phyloP scores from a whole-genome alignment of 2,329 filamentous ascomycete species.

The Xylaria sp. region DNA sequence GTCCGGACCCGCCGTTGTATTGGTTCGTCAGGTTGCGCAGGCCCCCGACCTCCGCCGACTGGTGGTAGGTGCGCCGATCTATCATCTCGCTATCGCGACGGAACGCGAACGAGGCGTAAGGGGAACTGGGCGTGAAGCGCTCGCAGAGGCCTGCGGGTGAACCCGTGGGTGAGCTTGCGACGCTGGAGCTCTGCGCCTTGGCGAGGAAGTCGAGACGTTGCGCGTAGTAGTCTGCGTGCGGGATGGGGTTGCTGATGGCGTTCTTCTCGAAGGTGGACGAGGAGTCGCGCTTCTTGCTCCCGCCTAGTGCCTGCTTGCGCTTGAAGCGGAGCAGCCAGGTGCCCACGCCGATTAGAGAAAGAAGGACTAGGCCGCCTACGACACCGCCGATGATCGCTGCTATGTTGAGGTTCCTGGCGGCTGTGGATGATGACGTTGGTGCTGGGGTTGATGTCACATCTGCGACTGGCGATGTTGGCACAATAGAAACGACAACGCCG shows the following conservation, averaged over 20 bases:
- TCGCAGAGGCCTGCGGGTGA: not conserved
- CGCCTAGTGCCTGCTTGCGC: conserved; percentile 17
- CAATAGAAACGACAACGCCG: not conserved
- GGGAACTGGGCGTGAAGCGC: conserved; percentile 24
- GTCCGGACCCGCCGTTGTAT: conserved; percentile 5
- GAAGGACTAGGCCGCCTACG: conserved; percentile 24
- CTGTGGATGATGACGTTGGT: conserved; percentile 13
- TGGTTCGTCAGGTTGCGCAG: conserved; percentile 27
- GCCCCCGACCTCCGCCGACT: conserved; percentile 28
- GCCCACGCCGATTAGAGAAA: conserved; percentile 17
- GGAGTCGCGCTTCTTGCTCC: conserved; percentile 12
- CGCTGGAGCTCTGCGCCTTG: conserved; percentile 23
- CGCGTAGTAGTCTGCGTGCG: conserved; percentile 25
- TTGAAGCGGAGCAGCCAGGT: conserved; percentile 20
- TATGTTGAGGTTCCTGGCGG: conserved; percentile 21
- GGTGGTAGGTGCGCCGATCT: conserved; percentile 27
- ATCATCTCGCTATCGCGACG: conserved; percentile 24
- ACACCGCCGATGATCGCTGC: conserved; percentile 32
- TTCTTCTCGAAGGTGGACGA: conserved; percentile 27
- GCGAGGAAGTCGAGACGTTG: conserved; percentile 29
- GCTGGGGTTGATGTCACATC: conserved; percentile 10
- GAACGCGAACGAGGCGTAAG: conserved; percentile 22
- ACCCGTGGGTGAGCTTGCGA: conserved; percentile 18
- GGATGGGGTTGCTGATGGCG: conserved; percentile 29
- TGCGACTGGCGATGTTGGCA: conserved; percentile 3